Conservation (phyloP, 768 basidiomycete species). For the Suillus tomentosus region DNA sequence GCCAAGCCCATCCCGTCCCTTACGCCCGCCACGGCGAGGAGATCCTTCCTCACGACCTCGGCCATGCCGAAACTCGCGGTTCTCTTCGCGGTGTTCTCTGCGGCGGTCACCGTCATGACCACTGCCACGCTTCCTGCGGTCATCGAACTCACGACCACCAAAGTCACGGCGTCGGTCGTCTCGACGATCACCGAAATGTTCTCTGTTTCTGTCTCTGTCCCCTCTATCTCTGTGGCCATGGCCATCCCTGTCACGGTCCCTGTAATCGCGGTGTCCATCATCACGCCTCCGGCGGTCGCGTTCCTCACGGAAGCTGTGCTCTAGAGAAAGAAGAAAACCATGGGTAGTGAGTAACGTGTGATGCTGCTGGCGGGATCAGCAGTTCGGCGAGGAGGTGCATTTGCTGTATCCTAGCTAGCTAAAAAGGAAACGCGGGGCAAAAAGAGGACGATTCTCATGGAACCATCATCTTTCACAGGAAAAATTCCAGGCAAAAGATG, state of each 20-base stretch:
- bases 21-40: constrained; percentile 46
- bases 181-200: constrained; percentile 37
- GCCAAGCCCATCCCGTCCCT: constrained; percentile 50
- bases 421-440: constrained; percentile 51
- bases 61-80: constrained; percentile 29
- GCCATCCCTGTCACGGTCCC: constrained; percentile 46
- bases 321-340: constrained; percentile 47
- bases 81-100: constrained; percentile 48
- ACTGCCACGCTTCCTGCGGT: constrained; percentile 40
- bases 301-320: constrained; percentile 66
- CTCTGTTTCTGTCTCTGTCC: constrained; percentile 37
- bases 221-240: constrained; percentile 40
- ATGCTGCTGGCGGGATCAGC: constrained; percentile 43
- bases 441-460: constrained; percentile 34
- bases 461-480: constrained; percentile 54
- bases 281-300: constrained; percentile 69
- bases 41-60: constrained; percentile 41
- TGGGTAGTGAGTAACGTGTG: constrained; percentile 53
- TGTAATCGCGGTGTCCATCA: constrained; percentile 52
- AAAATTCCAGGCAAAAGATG: constrained; percentile 40
- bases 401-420: constrained; percentile 62
- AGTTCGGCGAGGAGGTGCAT: constrained; percentile 43
- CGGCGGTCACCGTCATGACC: constrained; percentile 54
- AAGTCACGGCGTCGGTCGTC: constrained; percentile 57
- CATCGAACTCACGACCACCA: constrained; percentile 50